Base-by-base conservation (phyloP, 2,329 filamentous ascomycete genomes). In the Elsinoe ampelina region DNA sequence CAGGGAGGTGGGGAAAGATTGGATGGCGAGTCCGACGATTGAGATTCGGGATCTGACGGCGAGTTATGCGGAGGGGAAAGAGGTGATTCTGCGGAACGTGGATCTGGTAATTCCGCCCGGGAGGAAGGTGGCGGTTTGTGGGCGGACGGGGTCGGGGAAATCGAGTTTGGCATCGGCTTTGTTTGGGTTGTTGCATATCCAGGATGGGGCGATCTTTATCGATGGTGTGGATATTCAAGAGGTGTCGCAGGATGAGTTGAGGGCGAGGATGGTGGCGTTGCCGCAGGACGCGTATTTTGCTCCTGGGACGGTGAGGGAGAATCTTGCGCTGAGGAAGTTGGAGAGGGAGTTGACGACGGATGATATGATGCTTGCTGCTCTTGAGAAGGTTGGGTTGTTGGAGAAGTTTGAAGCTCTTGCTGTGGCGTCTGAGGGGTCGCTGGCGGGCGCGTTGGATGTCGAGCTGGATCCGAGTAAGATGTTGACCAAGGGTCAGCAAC, bases 1-100 rank as follows among this genome's bases (percentile, higher is more conserved):
- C 11, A 67, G 71, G 17, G 74, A 77, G 19, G 80, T 84, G 0
- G 83, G 87, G 0, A 84, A 85, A 1, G 80, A 82, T 1, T 93
- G 89, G 89, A 88, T 89, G 0, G 81, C 80, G 0, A 80, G 86
- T 60, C 89, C 89, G 5, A 76, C 79, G 10, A 77, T 95, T 42
- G 83, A 90, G 62, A 81, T 92, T n/a, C 71, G 83, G 15, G 78
- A 89, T 57, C 77, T 95, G 0, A 54, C 58, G 36, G 65, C 65
- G 17, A 57, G 62, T 6, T 67, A 66, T 54, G 59, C 59, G 6
- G 35, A 58, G 11, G 52, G 15, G n/a, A 59, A 63, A 34, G 65
- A 69, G 15, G 65, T 66, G 6, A 74, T 77, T 2, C 68, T 80
- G 52, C 68, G 71, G n/a, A 63, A 74, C 17, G 67, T 81, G 35